phyloP scores from a whole-genome alignment of 768 basidiomycete species.

The Termitomyces bulborhizus region DNA sequence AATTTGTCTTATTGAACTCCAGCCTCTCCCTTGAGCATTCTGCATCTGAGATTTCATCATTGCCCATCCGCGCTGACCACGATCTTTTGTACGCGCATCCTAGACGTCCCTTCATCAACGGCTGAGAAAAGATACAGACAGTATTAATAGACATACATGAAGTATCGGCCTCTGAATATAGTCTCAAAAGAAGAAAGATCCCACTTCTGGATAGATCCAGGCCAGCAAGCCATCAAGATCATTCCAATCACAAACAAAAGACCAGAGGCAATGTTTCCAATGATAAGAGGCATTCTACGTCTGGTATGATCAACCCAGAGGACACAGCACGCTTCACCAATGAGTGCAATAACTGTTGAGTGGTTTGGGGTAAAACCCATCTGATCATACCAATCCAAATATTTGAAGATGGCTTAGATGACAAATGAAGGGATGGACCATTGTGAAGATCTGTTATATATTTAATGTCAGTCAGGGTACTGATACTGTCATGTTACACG shows the following conservation, averaged over 20 bases:
- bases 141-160: conserved; percentile 21
- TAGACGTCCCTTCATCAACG: too few species aligned
- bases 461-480: not conserved
- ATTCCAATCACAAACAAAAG: conserved; percentile 37
- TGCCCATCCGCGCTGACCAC: too few species aligned
- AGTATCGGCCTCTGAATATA: not conserved
- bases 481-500: not conserved
- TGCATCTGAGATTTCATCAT: too few species aligned
- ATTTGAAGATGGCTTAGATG: not conserved
- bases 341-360: conserved; percentile 49
- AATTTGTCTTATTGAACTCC: too few species aligned
- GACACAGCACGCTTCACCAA: conserved; percentile 43
- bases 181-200: not conserved
- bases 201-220: conserved; percentile 37
- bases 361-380: conserved; percentile 40
- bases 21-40: too few species aligned
- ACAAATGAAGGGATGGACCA: conserved; percentile 16
- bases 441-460: conserved; percentile 27
- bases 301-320: conserved; percentile 38
- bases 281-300: conserved; percentile 32
- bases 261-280: conserved; percentile 35
- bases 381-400: conserved; percentile 19
- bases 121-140: conserved; percentile 20
- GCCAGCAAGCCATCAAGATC: conserved; percentile 37
- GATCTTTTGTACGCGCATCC: too few species aligned